Conservation (phyloP, 768 basidiomycete species). For the Rhizopogon roseolus region DNA sequence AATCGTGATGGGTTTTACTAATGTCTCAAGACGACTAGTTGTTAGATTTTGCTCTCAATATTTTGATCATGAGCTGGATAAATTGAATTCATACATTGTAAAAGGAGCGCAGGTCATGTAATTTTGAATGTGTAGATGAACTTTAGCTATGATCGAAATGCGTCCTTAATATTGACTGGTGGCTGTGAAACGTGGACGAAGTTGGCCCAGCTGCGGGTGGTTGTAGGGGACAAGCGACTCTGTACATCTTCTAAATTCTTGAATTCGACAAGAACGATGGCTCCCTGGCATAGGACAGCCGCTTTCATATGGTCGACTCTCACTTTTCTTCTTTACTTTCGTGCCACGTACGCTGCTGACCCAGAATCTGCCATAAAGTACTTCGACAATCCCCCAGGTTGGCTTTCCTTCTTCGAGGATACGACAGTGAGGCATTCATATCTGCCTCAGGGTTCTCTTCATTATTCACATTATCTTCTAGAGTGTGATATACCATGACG, state of each 20-base stretch:
- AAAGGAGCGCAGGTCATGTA: too few relatives aligned
- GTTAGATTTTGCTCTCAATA: too few relatives aligned
- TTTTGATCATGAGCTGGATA: too few relatives aligned
- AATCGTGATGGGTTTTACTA: too few relatives aligned
- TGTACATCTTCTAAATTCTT: neutral
- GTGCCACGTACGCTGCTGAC: slow-evolving; percentile 31
- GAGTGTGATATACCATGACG: slow-evolving; percentile 81
- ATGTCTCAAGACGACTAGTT: too few relatives aligned
- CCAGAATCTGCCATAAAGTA: slow-evolving; percentile 45
- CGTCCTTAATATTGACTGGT: too few relatives aligned
- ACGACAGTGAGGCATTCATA: slow-evolving; percentile 58
- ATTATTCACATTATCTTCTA: slow-evolving; percentile 17
- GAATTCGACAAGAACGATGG: slow-evolving; percentile 18
- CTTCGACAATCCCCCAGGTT: slow-evolving; percentile 70
- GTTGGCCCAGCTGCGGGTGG: too few relatives aligned
- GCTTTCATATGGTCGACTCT: slow-evolving; percentile 22
- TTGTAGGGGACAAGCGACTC: too few relatives aligned
- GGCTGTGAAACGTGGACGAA: too few relatives aligned
- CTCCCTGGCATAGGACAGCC: slow-evolving; percentile 21
- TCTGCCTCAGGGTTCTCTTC: neutral
- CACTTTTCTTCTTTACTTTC: slow-evolving; percentile 15
- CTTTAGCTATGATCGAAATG: too few relatives aligned
- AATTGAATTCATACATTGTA: too few relatives aligned
- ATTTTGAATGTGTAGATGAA: too few relatives aligned
- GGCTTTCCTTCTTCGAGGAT: slow-evolving; percentile 92